These are phyloP conservation scores for Populus deltoides DNA, from an alignment of 345 rosid species.

Conservation along the genomic window DNA sequence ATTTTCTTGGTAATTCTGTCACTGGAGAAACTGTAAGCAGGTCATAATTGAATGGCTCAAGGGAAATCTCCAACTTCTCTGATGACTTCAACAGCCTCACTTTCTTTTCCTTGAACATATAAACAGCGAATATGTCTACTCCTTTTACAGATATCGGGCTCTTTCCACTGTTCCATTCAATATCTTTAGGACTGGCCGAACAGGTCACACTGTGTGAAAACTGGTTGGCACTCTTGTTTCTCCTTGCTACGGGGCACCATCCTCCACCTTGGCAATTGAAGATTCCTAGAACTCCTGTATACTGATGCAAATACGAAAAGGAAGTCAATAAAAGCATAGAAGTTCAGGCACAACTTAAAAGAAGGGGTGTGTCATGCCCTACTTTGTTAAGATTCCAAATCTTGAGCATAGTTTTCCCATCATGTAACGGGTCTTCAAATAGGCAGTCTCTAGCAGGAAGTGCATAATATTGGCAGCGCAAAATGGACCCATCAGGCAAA, in stretches of 20 bases:
- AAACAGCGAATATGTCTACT: constrained; percentile 60
- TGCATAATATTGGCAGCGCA: constrained; percentile 80
- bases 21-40: constrained; percentile 77
- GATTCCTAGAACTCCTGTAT: constrained; percentile 73
- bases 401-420: constrained; percentile 98
- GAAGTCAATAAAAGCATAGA: background rate
- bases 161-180: constrained; percentile 81
- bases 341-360: background rate
- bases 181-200: constrained; percentile 49
- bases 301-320: constrained; percentile 32
- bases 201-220: constrained; percentile 52
- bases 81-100: constrained; percentile 50
- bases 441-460: constrained; percentile 88
- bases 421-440: constrained; percentile 89
- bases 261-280: constrained; percentile 99
- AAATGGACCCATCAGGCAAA: constrained; percentile 69
- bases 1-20: constrained; percentile 31
- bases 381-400: constrained; percentile 98
- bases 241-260: constrained; percentile 73
- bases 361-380: background rate
- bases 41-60: constrained; percentile 84
- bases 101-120: constrained; percentile 64
- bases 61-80: constrained; percentile 48
- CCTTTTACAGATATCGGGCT: constrained; percentile 60
- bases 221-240: constrained; percentile 67